phyloP scores from a whole-genome alignment of 1,284 basidiomycete genomes.

The Fomitopsis schrenkii region DNA sequence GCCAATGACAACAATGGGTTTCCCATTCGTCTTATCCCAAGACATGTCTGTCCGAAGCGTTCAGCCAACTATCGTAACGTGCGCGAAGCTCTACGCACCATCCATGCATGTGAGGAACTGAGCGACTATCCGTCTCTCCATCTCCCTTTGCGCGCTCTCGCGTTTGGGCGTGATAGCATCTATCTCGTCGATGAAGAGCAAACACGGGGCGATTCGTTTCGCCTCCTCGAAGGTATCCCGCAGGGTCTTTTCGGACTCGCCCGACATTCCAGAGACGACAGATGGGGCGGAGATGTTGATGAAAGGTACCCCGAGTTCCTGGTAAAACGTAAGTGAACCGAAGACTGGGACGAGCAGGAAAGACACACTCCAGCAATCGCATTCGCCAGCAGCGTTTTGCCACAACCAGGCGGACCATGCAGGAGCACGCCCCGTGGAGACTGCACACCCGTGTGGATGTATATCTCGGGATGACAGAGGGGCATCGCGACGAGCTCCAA shows the following conservation, averaged over 20 bases:
- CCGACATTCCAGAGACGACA: constrained; percentile 96
- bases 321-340: constrained; percentile 9
- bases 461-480: constrained; percentile 92
- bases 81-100: constrained; percentile 43
- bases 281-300: constrained; percentile 92
- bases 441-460: constrained; percentile 88
- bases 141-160: constrained; percentile 95
- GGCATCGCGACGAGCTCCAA: constrained; percentile 96
- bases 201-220: constrained; percentile 86
- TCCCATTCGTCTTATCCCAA: constrained; percentile 88
- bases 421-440: constrained; percentile 92
- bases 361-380: constrained; percentile 88
- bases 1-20: constrained; percentile 92
- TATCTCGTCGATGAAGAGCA: constrained; percentile 96
- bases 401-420: constrained; percentile 96
- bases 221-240: constrained; percentile 97
- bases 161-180: constrained; percentile 98
- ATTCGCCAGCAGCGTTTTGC: constrained; percentile 89
- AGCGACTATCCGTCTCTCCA: constrained; percentile 96
- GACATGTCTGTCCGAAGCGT: constrained; percentile 59
- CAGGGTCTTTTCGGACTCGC: constrained; percentile 94
- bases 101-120: constrained; percentile 98
- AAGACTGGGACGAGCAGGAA: background rate
- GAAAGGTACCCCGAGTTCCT: constrained; percentile 92
- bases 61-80: background rate